A percentile compares a stretch with the other conserved stretches of the same genome.
phyloP scores from a whole-genome alignment of 2,329 filamentous ascomycete species.

The Drechslera avenae region DNA sequence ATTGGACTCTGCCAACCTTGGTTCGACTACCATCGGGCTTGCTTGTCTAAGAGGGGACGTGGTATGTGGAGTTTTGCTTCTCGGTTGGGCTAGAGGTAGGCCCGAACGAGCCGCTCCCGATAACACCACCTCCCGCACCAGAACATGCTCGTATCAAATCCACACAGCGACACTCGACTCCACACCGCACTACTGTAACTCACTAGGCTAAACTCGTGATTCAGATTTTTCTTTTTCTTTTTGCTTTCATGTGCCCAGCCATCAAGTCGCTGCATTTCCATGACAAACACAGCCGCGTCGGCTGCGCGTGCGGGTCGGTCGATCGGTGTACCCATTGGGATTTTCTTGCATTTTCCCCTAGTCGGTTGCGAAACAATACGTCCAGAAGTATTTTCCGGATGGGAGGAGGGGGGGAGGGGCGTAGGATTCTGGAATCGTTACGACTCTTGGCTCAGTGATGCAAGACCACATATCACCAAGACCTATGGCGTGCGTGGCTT shows the following conservation, averaged over 20 bases:
- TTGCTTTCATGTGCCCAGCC: background rate
- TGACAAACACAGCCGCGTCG: background rate
- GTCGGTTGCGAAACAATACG: slow-evolving; percentile 8
- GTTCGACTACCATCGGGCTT: background rate
- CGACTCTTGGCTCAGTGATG: background rate
- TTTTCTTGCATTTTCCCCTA: slow-evolving; percentile 5
- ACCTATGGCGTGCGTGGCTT: slow-evolving; percentile 1
- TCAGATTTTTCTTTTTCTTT: background rate
- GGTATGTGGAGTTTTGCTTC: slow-evolving; percentile 9
- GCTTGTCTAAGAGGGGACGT: slow-evolving; percentile 1
- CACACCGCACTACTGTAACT: no score
- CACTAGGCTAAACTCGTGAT: background rate
- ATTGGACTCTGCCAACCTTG: slow-evolving; percentile 4
- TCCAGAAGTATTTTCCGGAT: background rate
- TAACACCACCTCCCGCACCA: slow-evolving; percentile 2
- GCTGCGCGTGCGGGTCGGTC: background rate
- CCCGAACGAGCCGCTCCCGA: slow-evolving; percentile 7
- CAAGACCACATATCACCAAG: slow-evolving; percentile 2
- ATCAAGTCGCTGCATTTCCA: background rate
- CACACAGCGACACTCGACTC: no score
- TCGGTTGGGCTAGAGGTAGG: slow-evolving; percentile 3
- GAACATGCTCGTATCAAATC: background rate
- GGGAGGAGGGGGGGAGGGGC: no score
- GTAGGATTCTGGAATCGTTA: background rate
- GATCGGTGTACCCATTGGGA: slow-evolving; percentile 4